phyloP scores from a whole-genome alignment of 2,329 filamentous ascomycete genomes.

The Nemania sp. region DNA sequence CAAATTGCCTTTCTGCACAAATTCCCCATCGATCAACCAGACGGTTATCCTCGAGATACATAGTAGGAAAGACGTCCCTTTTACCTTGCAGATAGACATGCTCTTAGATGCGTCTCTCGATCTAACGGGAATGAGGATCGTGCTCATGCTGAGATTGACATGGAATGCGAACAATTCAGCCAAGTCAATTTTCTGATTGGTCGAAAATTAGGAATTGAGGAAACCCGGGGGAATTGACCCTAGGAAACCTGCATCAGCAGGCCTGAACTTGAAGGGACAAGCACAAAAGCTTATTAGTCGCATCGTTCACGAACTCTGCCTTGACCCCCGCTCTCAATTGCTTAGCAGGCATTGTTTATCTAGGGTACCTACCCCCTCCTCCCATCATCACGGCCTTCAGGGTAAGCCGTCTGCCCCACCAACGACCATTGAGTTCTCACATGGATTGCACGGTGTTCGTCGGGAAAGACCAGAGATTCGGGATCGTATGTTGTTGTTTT shows the following conservation, averaged over 20 bases:
- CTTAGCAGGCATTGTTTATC: constrained; percentile 10
- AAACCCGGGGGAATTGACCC: constrained; percentile 6
- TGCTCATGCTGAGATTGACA: constrained; percentile 14
- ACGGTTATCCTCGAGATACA: constrained; percentile 17
- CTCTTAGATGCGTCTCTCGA: constrained; percentile 11
- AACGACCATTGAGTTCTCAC: constrained; percentile 16
- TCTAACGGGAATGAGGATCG: constrained; percentile 4
- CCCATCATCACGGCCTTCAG: constrained; percentile 24
- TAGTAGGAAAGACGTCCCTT: constrained; percentile 25
- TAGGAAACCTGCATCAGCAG: constrained; percentile 26
- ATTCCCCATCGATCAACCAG: constrained; percentile 27
- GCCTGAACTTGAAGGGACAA: constrained; percentile 27
- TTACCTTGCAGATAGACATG: constrained; percentile 4
- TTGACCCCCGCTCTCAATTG: constrained; percentile 33
- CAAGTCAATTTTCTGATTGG: constrained; percentile 53
- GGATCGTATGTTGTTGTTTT: constrained; percentile 20
- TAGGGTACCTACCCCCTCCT: constrained; percentile 8
- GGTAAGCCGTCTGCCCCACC: constrained; percentile 36
- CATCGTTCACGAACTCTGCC: constrained; percentile 28
- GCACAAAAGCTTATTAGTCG: constrained; percentile 25
- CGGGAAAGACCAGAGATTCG: constrained; percentile 25
- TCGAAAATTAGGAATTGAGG: constrained; percentile 45
- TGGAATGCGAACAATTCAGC: constrained; percentile 40
- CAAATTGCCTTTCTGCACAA: constrained; percentile 32
- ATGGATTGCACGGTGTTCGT: constrained; percentile 30